Percentiles rank a stretch among this genome's conserved stretches.
Conservation (phyloP, 768 basidiomycete genomes). For the Kwoniella heveanensis region DNA sequence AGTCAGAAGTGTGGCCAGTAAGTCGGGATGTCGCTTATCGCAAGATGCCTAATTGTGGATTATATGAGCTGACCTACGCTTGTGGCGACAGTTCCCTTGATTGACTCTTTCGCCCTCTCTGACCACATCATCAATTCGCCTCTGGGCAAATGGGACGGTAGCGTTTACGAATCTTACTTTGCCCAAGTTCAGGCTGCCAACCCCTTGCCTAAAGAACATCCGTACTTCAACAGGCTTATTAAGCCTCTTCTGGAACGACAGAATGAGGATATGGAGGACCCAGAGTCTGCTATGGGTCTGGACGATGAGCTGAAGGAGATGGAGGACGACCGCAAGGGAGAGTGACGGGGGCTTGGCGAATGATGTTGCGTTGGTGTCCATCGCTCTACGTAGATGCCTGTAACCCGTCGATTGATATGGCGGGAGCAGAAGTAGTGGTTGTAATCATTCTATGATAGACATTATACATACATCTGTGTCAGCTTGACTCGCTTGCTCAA, state of each 20-base stretch:
- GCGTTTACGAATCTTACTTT: conserved; percentile 59
- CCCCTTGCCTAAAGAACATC: conserved; percentile 57
- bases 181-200: conserved; percentile 58
- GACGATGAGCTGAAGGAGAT: conserved; percentile 51
- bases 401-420: too few species aligned
- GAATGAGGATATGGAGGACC: conserved; percentile 53
- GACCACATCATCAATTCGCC: conserved; percentile 59
- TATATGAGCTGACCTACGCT: not conserved
- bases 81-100: conserved; percentile 41
- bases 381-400: too few species aligned
- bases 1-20: conserved; percentile 50
- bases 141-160: conserved; percentile 58
- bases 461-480: too few species aligned
- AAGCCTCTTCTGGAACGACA: conserved; percentile 58
- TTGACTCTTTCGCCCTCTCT: conserved; percentile 55
- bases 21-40: conserved; percentile 15
- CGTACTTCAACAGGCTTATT: conserved; percentile 60
- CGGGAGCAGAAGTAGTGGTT: too few species aligned
- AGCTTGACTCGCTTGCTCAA: too few species aligned
- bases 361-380: too few species aligned
- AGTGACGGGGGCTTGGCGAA: too few species aligned
- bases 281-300: conserved; percentile 55
- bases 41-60: not conserved
- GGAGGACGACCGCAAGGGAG: conserved; percentile 34
- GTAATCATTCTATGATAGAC: too few species aligned